These are phyloP conservation scores for Penicillium pancosmium DNA, from an alignment of 495 filamentous ascomycete genomes.

Conservation along the genomic window DNA sequence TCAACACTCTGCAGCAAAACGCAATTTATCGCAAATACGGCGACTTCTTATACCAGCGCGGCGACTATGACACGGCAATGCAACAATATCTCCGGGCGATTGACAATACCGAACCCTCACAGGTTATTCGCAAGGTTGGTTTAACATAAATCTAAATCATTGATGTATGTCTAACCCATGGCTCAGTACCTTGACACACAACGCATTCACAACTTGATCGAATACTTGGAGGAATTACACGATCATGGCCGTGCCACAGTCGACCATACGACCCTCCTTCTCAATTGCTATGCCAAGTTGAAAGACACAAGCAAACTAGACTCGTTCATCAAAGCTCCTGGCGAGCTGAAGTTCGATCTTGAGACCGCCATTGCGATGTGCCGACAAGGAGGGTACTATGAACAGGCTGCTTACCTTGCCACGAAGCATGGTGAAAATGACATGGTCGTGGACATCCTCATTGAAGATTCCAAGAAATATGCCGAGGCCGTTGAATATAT, in stretches of 20 bases:
- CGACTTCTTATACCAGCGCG: constrained; percentile 93
- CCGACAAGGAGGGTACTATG: constrained; percentile 94
- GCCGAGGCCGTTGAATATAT: constrained; percentile 88
- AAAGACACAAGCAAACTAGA: constrained; percentile 96
- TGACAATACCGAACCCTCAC: constrained; percentile 90
- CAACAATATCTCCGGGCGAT: constrained; percentile 96
- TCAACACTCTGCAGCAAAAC: constrained; percentile 79
- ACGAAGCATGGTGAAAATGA: constrained; percentile 94
- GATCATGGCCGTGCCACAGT: constrained; percentile 90
- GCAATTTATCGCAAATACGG: constrained; percentile 92
- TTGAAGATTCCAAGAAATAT: constrained; percentile 91
- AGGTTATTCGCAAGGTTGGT: constrained; percentile 84
- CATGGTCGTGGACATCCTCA: constrained; percentile 89
- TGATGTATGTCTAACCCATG: constrained; percentile 21
- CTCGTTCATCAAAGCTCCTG: constrained; percentile 92
- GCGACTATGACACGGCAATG: constrained; percentile 96
- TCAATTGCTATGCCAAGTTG: constrained; percentile 97
- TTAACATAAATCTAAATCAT: not conserved
- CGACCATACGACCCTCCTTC: constrained; percentile 92
- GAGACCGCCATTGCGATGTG: constrained; percentile 99
- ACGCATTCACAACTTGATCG: constrained; percentile 94
- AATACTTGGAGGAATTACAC: constrained; percentile 95
- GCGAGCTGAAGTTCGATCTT: constrained; percentile 93
- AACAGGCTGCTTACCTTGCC: constrained; percentile 94
- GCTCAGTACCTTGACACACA: constrained; percentile 87